Evolutionary conservation across 257 asterid genomes (phyloP), one percentile per base, ranked within the genome.

Genomic region (Penstemon barbatus): DNA sequence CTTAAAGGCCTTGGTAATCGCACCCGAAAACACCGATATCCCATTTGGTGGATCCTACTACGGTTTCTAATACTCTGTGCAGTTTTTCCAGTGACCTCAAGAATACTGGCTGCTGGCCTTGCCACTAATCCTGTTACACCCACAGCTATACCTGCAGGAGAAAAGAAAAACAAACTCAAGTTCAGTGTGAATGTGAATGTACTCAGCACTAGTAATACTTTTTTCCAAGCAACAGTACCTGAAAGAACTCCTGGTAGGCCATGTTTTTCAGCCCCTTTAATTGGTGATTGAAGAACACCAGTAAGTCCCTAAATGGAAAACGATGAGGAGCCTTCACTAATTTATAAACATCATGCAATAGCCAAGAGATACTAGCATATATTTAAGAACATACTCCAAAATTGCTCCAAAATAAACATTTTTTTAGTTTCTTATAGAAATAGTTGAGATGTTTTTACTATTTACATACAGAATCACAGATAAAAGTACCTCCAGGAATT

Each of bases 271-370:
- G 97, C 99, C 69, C 99, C 99, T 81, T 83, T 84, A 68, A 93
- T 87, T n/a, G 99, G 99, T 52, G 96, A 90, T 58, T 93, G 99
- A 65, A 93, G 96, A 68, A 93, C 95, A 46, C 99, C 99, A 10
- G 99, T 93, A 63, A 93, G 92, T 50, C 99, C 99, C 98, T 93
- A 75, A 74, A 58, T 57, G 9, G 36, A 18, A 69, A 65, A 10
- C 44, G 71, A 58, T 4, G 12, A 60, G 49, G 40, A 25, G 33
- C 33, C 51, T 58, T 60, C 63, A 64, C 48, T 42, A 36, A 40
- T 42, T 60, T 56, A 41, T 44, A 55, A 55, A 19, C 37, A 62
- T 1, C 58, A 46, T 39, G 11, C 56, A 71, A 56, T 60, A 53
- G 52, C 6, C 56, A 45, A 51, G 41, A 59, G 66, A 41, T 36